Percentiles rank a stretch among this genome's conserved stretches.
phyloP scores from a whole-genome alignment of 2,329 filamentous ascomycete genomes.

The Penicillium sp. region DNA sequence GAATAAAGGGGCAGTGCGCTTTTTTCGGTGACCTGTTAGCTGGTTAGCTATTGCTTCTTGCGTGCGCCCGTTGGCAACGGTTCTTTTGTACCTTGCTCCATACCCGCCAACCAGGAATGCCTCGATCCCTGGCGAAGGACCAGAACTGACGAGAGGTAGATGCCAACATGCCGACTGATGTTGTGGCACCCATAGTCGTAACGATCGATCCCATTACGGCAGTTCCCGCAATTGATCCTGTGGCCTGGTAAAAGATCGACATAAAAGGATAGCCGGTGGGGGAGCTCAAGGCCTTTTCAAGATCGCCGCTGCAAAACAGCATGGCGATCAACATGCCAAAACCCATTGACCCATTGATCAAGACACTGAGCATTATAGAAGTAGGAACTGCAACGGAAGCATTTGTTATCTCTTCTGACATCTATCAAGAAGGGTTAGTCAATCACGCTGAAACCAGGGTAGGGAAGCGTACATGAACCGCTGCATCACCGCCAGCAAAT shows the following conservation, averaged over 20 bases:
- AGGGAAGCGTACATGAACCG: slow-evolving; percentile 36
- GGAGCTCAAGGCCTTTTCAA: slow-evolving; percentile 27
- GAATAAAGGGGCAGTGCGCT: slow-evolving; percentile 32
- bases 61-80: not conserved
- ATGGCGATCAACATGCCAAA: slow-evolving; percentile 42
- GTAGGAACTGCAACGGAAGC: slow-evolving; percentile 38
- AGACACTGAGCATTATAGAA: slow-evolving; percentile 38
- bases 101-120: slow-evolving; percentile 29
- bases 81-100: slow-evolving; percentile 28
- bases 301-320: slow-evolving; percentile 41
- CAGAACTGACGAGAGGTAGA: slow-evolving; percentile 49
- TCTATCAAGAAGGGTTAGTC: slow-evolving; percentile 10
- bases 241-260: slow-evolving; percentile 35
- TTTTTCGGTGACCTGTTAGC: slow-evolving; percentile 20
- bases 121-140: slow-evolving; percentile 31
- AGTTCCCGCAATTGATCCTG: slow-evolving; percentile 27
- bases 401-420: slow-evolving; percentile 45
- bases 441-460: not conserved
- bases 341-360: slow-evolving; percentile 40
- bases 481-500: slow-evolving; percentile 41
- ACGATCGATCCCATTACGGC: slow-evolving; percentile 27
- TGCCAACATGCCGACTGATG: slow-evolving; percentile 31
- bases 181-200: not conserved
- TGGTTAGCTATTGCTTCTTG: not conserved
- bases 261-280: slow-evolving; percentile 40